Percentiles rank a stretch among this genome's conserved stretches.
Conservation (phyloP, 371 early-diverging fungal species). For the Mortierella sp. region DNA sequence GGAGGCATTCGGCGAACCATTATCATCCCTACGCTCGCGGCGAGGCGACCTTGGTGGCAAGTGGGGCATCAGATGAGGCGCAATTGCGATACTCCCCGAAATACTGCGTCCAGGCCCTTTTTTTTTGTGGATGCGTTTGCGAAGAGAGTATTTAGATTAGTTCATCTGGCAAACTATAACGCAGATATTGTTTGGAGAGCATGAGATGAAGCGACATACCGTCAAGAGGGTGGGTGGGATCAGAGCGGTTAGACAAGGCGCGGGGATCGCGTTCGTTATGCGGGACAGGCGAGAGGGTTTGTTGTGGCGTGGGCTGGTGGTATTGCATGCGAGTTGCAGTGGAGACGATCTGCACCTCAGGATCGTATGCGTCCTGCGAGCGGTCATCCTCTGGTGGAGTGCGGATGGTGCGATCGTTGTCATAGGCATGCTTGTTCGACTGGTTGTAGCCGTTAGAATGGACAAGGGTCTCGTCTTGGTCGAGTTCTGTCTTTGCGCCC, state of each 20-base stretch:
- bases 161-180: background rate
- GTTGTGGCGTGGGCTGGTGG: constrained; percentile 10
- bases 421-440: background rate
- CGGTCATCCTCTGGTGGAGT: constrained; percentile 7
- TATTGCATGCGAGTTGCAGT: constrained; percentile 28
- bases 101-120: background rate
- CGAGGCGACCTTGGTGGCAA: constrained; percentile 52
- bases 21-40: constrained; percentile 39
- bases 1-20: constrained; percentile 38
- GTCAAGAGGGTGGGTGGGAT: background rate
- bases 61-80: constrained; percentile 28
- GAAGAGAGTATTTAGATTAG: background rate
- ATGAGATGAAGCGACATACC: background rate
- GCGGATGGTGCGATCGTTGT: constrained; percentile 18
- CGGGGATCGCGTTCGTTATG: constrained; percentile 27
- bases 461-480: constrained; percentile 15
- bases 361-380: constrained; percentile 17
- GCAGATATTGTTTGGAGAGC: background rate
- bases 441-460: constrained; percentile 6
- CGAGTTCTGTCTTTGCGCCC: constrained; percentile 19
- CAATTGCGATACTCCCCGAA: constrained; percentile 25
- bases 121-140: background rate
- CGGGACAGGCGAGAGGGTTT: constrained; percentile 1
- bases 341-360: constrained; percentile 36
- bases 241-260: background rate